phyloP scores from a whole-genome alignment of 768 basidiomycete genomes.

The Cantharellus cinnabarinus region DNA sequence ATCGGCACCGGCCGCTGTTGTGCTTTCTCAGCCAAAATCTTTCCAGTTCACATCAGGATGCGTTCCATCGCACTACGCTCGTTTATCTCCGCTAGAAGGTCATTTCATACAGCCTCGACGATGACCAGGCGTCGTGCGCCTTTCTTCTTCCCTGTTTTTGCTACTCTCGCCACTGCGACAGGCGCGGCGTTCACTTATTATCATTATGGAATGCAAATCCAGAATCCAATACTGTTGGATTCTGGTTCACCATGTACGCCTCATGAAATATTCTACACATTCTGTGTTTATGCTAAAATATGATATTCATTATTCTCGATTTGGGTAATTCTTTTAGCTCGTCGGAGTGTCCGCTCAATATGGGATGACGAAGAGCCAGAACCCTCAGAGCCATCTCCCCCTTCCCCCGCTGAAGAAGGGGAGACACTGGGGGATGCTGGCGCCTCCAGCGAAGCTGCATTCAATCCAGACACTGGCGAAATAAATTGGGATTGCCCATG shows the following conservation, averaged over 20 bases:
- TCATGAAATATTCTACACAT: neutral
- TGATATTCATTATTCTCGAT: neutral
- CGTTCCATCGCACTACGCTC: no score
- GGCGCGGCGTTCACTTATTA: no score
- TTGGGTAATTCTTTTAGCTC: neutral
- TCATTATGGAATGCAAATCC: no score
- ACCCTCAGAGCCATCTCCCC: neutral
- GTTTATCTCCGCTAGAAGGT: no score
- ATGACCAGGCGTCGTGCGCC: no score
- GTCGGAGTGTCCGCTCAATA: neutral
- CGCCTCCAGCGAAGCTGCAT: conserved; percentile 31
- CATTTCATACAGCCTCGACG: no score
- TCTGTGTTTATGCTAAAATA: neutral
- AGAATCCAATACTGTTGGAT: neutral
- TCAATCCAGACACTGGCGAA: conserved; percentile 91
- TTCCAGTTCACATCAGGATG: no score
- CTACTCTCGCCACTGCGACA: no score
- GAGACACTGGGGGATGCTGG: neutral
- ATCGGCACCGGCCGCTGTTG: no score
- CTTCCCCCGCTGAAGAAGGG: neutral
- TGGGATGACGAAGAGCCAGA: neutral
- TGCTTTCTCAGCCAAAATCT: no score
- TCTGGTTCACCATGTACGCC: neutral
- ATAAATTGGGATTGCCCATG: conserved; percentile 99
- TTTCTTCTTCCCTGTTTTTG: no score